These are phyloP conservation scores for Candida piceae DNA, from an alignment of 805 yeast species.

Conservation along the genomic window DNA sequence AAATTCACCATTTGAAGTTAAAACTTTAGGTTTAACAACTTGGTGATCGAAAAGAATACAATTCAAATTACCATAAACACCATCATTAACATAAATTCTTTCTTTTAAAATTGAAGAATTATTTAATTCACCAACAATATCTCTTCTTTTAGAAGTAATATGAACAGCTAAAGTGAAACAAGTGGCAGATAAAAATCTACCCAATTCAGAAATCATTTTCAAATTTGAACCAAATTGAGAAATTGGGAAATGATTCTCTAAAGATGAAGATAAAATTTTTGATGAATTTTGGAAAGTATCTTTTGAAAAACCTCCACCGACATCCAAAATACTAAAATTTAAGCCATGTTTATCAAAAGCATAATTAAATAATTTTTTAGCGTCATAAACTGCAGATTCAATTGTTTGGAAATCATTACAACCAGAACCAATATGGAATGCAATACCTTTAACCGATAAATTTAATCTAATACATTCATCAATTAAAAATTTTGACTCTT, in stretches of 20 bases:
- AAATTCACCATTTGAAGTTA: conserved; percentile 46
- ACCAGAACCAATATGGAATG: conserved; percentile 96
- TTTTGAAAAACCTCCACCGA: conserved; percentile 89
- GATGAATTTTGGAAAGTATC: conserved; percentile 57
- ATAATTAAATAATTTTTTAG: conserved; percentile 60
- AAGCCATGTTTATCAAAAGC: conserved; percentile 43
- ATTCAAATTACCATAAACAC: conserved; percentile 93
- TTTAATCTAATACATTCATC: conserved; percentile 55
- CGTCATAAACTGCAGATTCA: conserved; percentile 65
- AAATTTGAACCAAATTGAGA: conserved; percentile 25
- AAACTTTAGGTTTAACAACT: conserved; percentile 62
- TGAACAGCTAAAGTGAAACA: conserved; percentile 83
- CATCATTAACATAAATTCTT: conserved; percentile 89
- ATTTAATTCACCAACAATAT: conserved; percentile 3
- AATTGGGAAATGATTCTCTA: conserved; percentile 58
- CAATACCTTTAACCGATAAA: conserved; percentile 73
- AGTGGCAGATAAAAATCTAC: conserved; percentile 79
- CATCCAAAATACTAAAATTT: conserved; percentile 52
- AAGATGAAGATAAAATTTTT: conserved; percentile 46
- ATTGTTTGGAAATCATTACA: conserved; percentile 68
- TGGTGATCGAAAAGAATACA: conserved; percentile 93
- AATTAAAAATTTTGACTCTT: conserved; percentile 49
- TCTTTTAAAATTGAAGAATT: conserved; percentile 32
- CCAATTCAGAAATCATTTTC: conserved; percentile 83
- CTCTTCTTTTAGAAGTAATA: conserved; percentile 74